Evolutionary conservation across 176 grass and related monocot genomes (phyloP).

Genomic region (Eragrostis curvula): DNA sequence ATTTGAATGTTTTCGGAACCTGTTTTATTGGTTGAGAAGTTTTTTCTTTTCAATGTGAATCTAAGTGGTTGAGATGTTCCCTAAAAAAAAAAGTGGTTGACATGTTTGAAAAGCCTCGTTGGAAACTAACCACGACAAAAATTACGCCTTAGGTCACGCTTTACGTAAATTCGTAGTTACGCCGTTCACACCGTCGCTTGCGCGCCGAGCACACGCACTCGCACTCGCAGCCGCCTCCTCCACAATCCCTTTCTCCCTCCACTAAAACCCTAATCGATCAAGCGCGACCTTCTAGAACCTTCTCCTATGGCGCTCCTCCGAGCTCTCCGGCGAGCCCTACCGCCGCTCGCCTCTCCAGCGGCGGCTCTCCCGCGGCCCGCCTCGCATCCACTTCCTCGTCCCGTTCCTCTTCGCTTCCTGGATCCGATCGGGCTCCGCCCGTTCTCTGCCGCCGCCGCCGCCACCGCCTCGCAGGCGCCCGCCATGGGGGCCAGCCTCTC

Average conservation of each 20-base stretch:
- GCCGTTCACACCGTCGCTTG: background rate
- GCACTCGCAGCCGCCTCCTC: background rate
- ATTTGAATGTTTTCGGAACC: too few species aligned
- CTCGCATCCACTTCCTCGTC: background rate
- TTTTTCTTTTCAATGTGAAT: too few species aligned
- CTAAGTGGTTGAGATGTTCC: too few species aligned
- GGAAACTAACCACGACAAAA: too few species aligned
- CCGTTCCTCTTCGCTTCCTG: conserved; percentile 15
- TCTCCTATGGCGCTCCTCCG: conserved; percentile 66
- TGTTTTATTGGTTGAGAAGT: too few species aligned
- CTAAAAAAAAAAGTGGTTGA: too few species aligned
- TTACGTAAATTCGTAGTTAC: background rate
- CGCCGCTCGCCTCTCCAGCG: conserved; percentile 20
- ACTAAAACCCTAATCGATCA: conserved; percentile 41
- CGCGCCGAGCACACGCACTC: background rate
- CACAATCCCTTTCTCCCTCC: background rate
- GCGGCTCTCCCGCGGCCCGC: conserved; percentile 1
- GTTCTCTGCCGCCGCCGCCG: conserved; percentile 43
- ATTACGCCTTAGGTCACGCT: background rate
- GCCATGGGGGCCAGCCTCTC: conserved; percentile 51
- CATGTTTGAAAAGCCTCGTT: too few species aligned
- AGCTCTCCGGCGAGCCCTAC: conserved; percentile 53
- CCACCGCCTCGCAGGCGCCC: conserved; percentile 39
- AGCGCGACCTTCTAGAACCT: conserved; percentile 40
- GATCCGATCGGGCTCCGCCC: conserved; percentile 48